Conservation (phyloP, 1,139 yeast genomes). For the Candida labiduridarum region DNA sequence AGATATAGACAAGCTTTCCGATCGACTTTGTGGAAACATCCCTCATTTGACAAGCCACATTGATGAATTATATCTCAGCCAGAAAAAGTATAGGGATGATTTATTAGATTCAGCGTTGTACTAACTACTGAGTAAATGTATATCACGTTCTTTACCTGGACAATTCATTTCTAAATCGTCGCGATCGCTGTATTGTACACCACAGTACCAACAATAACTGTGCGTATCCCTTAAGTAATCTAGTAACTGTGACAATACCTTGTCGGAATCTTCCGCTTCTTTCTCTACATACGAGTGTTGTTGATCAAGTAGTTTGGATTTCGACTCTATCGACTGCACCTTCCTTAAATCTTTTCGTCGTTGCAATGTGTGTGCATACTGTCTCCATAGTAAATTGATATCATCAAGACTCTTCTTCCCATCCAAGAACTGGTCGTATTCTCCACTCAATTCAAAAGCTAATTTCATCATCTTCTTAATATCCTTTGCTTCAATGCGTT, state of each 20-base stretch:
- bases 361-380: conserved; percentile 15
- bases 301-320: neutral
- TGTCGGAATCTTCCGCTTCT: conserved; percentile 7
- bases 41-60: conserved; percentile 17
- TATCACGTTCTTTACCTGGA: conserved; percentile 23
- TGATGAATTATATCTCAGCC: conserved; percentile 21
- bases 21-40: conserved; percentile 24
- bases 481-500: conserved; percentile 5
- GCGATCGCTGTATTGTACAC: conserved; percentile 19
- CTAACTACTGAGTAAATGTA: conserved; percentile 13
- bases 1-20: conserved; percentile 12
- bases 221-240: conserved; percentile 24
- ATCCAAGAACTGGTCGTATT: conserved; percentile 18
- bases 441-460: conserved; percentile 32
- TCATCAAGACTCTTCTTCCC: conserved; percentile 10
- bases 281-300: neutral
- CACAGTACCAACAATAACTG: conserved; percentile 36
- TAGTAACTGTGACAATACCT: conserved; percentile 13
- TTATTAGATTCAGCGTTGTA: conserved; percentile 16
- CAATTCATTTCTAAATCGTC: conserved; percentile 19
- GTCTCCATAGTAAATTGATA: conserved; percentile 29
- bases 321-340: conserved; percentile 1
- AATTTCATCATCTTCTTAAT: conserved; percentile 22
- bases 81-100: conserved; percentile 18
- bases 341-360: neutral